Percentiles rank a stretch among this genome's conserved stretches.
Evolutionary conservation across 2,329 filamentous ascomycete species (phyloP).

Genomic region (Tolypocladium paradoxum): DNA sequence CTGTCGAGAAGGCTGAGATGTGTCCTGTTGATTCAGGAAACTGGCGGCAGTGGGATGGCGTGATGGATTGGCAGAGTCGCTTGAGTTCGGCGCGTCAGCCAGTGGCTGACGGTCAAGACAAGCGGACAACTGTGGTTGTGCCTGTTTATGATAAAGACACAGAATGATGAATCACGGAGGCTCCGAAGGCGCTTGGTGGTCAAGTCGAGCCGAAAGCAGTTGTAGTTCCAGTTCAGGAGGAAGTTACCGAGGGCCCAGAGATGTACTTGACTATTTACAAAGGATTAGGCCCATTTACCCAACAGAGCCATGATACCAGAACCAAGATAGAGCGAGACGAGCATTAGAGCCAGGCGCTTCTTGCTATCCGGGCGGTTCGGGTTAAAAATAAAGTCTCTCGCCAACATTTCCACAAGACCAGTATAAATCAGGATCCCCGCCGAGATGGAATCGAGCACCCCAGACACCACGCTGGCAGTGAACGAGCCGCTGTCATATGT

Average conservation of each 20-base stretch:
- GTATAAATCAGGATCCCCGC: neutral
- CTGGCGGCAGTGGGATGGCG: neutral
- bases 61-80: neutral
- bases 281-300: neutral
- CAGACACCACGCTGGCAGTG: neutral
- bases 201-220: neutral
- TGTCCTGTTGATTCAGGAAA: neutral
- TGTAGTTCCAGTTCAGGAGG: neutral
- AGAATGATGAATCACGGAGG: too few relatives aligned
- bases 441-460: neutral
- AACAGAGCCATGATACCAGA: conserved; percentile 35
- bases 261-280: neutral
- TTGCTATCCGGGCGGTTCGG: conserved; percentile 54
- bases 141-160: neutral
- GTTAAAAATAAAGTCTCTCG: conserved; percentile 70
- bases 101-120: neutral
- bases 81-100: neutral
- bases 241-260: neutral
- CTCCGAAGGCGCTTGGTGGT: too few relatives aligned
- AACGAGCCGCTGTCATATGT: conserved; percentile 11
- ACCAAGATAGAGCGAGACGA: conserved; percentile 53
- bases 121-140: neutral
- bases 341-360: conserved; percentile 40
- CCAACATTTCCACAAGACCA: neutral
- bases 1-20: neutral